phyloP scores from a whole-genome alignment of 225 moss, liverwort and hornwort species.

The Bryoerythrophyllum caledonicum region DNA sequence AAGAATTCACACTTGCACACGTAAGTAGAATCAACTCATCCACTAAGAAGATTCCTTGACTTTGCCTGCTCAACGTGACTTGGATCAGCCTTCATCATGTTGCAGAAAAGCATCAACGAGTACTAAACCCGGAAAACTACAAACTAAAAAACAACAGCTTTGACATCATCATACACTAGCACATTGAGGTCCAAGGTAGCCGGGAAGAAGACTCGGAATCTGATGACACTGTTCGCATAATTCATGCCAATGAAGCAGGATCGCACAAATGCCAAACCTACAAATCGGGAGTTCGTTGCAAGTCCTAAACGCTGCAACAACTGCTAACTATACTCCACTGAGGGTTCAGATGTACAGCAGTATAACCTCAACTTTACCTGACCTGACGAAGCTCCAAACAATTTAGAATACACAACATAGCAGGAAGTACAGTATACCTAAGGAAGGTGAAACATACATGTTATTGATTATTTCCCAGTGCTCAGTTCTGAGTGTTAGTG shows the following conservation, averaged over 20 bases:
- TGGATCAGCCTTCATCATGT: neutral
- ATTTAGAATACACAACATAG: neutral
- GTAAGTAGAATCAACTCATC: neutral
- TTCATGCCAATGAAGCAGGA: slow-evolving; percentile 1
- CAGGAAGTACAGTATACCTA: neutral
- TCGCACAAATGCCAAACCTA: neutral
- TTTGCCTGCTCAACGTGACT: slow-evolving; percentile 7
- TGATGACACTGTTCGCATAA: neutral
- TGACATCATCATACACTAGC: neutral
- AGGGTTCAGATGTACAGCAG: slow-evolving; percentile 4
- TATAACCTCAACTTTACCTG: neutral
- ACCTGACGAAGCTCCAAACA: neutral
- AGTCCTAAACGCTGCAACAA: neutral
- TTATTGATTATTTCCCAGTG: neutral
- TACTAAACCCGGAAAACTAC: neutral
- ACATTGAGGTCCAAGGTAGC: neutral
- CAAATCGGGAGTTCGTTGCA: neutral
- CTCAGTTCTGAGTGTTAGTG: neutral
- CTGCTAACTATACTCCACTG: neutral
- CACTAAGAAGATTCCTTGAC: slow-evolving; percentile 20
- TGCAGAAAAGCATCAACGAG: neutral
- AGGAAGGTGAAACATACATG: neutral
- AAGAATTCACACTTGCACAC: slow-evolving; percentile 13
- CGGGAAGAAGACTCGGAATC: neutral
- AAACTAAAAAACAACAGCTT: neutral